Conservation (phyloP, 345 rosid genomes). For the Bruguiera gymnorhiza region DNA sequence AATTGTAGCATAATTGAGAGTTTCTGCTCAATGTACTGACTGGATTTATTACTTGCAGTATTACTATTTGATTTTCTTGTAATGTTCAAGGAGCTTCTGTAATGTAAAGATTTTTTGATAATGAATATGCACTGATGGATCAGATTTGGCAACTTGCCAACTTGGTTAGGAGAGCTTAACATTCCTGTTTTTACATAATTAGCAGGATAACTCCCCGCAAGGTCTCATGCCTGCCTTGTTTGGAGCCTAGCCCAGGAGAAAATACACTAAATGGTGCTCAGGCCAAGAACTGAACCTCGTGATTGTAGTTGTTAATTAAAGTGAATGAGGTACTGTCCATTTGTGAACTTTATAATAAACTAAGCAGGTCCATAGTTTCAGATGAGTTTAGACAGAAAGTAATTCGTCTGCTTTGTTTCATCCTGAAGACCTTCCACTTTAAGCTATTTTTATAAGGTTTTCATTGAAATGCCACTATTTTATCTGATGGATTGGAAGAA, state of each 20-base stretch:
- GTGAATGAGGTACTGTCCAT: neutral
- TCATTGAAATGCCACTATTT: neutral
- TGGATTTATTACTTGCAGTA: too few species aligned
- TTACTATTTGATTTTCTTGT: too few species aligned
- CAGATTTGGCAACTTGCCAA: too few species aligned
- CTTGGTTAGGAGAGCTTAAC: too few species aligned
- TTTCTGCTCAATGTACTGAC: too few species aligned
- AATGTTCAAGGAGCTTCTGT: too few species aligned
- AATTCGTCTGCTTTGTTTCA: neutral
- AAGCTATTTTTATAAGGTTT: neutral
- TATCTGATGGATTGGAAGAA: conserved; percentile 38
- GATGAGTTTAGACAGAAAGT: neutral
- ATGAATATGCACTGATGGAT: too few species aligned
- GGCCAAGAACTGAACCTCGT: too few species aligned
- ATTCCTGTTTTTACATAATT: too few species aligned
- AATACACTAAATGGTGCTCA: neutral
- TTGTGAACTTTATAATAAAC: neutral
- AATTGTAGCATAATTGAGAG: too few species aligned
- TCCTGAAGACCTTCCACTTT: neutral
- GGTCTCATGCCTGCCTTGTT: neutral
- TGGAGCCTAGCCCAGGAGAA: neutral
- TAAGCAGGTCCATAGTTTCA: neutral
- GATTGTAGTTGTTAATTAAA: neutral
- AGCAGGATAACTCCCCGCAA: too few species aligned
- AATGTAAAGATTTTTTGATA: too few species aligned